These are phyloP conservation scores for Fomitopsis betulina DNA, from an alignment of 1,284 basidiomycete species.

Conservation along the genomic window DNA sequence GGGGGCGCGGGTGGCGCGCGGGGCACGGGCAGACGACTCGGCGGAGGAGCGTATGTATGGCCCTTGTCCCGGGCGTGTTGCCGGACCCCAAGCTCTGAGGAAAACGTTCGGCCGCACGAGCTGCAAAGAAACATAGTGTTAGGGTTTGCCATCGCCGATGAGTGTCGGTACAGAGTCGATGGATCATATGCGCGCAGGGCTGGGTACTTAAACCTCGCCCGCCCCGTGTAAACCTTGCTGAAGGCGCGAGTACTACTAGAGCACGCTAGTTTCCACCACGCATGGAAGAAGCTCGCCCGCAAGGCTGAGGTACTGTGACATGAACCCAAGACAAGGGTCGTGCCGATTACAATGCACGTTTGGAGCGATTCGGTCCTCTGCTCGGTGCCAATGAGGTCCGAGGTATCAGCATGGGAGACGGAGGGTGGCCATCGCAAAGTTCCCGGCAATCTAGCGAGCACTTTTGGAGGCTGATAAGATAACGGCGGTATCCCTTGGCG, in stretches of 20 bases:
- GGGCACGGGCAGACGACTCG: background rate
- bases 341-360: background rate
- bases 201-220: background rate
- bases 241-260: background rate
- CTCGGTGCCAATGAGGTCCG: too few relatives aligned
- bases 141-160: too few relatives aligned
- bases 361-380: too few relatives aligned
- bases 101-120: background rate
- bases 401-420: too few relatives aligned
- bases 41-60: background rate
- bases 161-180: too few relatives aligned
- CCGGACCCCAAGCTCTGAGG: background rate
- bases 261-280: background rate
- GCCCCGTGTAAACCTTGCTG: background rate
- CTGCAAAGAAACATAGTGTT: background rate
- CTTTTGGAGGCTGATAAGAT: too few relatives aligned
- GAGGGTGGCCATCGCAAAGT: too few relatives aligned
- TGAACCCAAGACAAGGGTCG: background rate
- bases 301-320: background rate
- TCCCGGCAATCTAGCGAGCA: too few relatives aligned
- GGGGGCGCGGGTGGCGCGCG: background rate
- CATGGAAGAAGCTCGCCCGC: background rate
- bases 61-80: background rate
- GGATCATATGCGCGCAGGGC: too few relatives aligned
- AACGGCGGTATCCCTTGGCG: too few relatives aligned